Evolutionary conservation across 1,139 yeast genomes (phyloP).

Genomic region (Yamadazyma dendronema): DNA sequence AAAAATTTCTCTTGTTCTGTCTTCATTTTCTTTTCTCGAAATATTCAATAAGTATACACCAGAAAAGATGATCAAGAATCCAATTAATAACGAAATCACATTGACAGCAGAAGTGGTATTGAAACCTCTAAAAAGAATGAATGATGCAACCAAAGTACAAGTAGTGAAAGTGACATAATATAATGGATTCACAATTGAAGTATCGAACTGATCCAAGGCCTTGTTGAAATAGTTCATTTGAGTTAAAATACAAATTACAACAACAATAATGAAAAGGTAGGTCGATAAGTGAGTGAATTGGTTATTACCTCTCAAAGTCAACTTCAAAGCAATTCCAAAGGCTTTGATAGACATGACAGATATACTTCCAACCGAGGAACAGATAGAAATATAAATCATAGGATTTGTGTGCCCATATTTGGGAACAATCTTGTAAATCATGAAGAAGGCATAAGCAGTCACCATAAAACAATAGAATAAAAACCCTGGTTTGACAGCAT

Average conservation of each 20-base stretch:
- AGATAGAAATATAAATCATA: conserved; percentile 84
- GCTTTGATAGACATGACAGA: conserved; percentile 93
- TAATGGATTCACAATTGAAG: conserved; percentile 87
- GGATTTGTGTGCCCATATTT: conserved; percentile 79
- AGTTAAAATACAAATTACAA: conserved; percentile 76
- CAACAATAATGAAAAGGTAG: conserved; percentile 75
- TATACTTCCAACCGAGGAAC: conserved; percentile 88
- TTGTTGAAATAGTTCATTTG: conserved; percentile 95
- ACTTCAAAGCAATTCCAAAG: conserved; percentile 86
- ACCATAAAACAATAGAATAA: conserved; percentile 65
- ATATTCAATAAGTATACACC: conserved; percentile 85
- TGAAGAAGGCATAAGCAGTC: conserved; percentile 63
- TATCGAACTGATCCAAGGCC: conserved; percentile 90
- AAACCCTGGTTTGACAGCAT: conserved; percentile 81
- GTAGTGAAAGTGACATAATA: conserved; percentile 93
- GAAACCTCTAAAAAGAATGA: conserved; percentile 83
- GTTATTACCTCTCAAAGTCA: conserved; percentile 84
- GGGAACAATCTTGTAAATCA: conserved; percentile 85
- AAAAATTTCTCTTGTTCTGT: conserved; percentile 55
- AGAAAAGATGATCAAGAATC: conserved; percentile 81
- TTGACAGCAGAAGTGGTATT: conserved; percentile 81
- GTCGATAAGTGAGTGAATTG: conserved; percentile 86
- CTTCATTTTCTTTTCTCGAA: conserved; percentile 65
- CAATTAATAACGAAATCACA: conserved; percentile 80
- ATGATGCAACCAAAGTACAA: conserved; percentile 81